Conservation (phyloP, 2,329 filamentous ascomycete genomes). For the Sclerotinia spermophila region DNA sequence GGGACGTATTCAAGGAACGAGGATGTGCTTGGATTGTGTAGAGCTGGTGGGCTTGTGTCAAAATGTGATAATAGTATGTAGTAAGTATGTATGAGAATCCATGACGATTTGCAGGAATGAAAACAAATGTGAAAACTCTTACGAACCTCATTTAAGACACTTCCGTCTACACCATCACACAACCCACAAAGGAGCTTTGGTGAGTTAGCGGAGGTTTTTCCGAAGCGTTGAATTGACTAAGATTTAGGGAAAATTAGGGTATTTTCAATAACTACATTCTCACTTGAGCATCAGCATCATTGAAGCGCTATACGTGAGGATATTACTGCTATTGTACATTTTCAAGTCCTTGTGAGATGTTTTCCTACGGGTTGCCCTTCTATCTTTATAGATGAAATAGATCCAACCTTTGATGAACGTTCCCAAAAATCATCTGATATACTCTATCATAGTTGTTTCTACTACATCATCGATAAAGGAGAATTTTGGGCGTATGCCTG, state of each 20-base stretch:
- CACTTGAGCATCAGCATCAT: not conserved
- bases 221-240: not conserved
- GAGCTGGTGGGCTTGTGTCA: not conserved
- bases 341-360: not conserved
- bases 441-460: not conserved
- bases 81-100: not conserved
- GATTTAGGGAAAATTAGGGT: not conserved
- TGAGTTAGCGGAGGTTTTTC: not conserved
- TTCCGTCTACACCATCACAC: not conserved
- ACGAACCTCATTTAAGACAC: not conserved
- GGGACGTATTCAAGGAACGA: not conserved
- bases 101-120: not conserved
- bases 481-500: slow-evolving; percentile 83
- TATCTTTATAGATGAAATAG: slow-evolving; percentile 10
- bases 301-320: not conserved
- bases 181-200: not conserved
- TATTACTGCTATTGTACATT: slow-evolving; percentile 13
- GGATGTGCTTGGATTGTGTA: not conserved
- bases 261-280: slow-evolving; percentile 9
- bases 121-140: not conserved
- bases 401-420: slow-evolving; percentile 10
- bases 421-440: slow-evolving; percentile 1
- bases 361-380: not conserved
- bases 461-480: slow-evolving; percentile 56
- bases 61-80: not conserved